Evolutionary conservation across 805 yeast species (phyloP), one percentile per base, ranked within the genome.

Genomic region (Lipomyces kockii): DNA sequence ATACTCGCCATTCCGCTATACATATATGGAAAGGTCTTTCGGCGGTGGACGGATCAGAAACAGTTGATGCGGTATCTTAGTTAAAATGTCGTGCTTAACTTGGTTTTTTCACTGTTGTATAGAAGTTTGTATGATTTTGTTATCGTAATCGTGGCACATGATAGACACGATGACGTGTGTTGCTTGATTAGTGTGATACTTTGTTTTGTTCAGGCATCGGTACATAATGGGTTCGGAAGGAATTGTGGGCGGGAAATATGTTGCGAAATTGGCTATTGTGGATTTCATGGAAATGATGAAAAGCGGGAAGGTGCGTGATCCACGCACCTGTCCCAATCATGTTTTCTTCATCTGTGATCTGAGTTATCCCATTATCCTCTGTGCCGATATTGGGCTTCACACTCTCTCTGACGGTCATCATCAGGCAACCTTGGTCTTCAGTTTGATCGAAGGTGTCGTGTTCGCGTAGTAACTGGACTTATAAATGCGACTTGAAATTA

Each of bases 1-100:
- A 66, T 84, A 59, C 75, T 79, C 54, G 88, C 83, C 0, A 78
- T 87, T 37, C 86, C 86, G 0, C 69, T 86, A 32, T 87, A 85
- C 72, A 77, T 83, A 52, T 86, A 83, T 72, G 90, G 90, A 35
- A 86, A 87, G 72, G 73, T 75, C 46, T 53, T 79, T 11, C 77
- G 89, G 63, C 77, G 78, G 35, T 86, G 86, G 86, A 83, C 86
- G 5, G 88, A 86, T 72, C 75, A 76, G 29, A 78, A 77, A 64
- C 82, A 84, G 70, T 69, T 83, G 51, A 77, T 86, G 76, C 78
- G 74, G 69, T 68, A 70, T 27, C 76, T 84, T 49, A 56, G 49
- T 29, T 56, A 17, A 22, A n/a, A 2, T 5, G 17, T 17, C 22
- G 22, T 43, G 20, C 39, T 17, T 8, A 12, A 29, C 32, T 5